phyloP scores from a whole-genome alignment of 768 basidiomycete species.

The Heimioporus sp. region DNA sequence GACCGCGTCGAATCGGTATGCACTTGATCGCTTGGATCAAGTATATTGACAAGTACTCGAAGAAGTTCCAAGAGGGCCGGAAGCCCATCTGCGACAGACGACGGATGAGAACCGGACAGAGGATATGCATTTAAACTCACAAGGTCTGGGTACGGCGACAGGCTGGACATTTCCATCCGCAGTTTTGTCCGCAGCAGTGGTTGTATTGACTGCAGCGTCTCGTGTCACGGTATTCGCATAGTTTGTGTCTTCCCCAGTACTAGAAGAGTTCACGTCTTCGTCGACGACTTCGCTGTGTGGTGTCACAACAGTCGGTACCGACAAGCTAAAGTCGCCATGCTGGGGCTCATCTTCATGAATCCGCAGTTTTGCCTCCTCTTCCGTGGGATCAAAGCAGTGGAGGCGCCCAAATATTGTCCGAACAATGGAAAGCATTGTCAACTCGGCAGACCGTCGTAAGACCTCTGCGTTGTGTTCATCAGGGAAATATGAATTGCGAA shows the following conservation, averaged over 20 bases:
- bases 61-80: constrained; percentile 91
- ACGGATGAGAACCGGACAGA: background rate
- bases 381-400: constrained; percentile 57
- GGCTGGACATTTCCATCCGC: constrained; percentile 36
- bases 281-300: constrained; percentile 19
- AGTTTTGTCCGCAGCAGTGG: background rate
- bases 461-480: constrained; percentile 54
- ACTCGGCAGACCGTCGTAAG: constrained; percentile 82
- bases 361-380: constrained; percentile 66
- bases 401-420: constrained; percentile 78
- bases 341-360: constrained; percentile 48
- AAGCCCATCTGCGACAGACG: constrained; percentile 62
- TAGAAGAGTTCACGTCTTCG: constrained; percentile 10
- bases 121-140: constrained; percentile 8
- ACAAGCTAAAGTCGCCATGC: constrained; percentile 61
- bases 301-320: constrained; percentile 41
- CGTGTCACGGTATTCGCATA: background rate
- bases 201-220: background rate
- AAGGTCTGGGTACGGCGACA: constrained; percentile 19
- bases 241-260: constrained; percentile 7
- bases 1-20: constrained; percentile 96
- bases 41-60: constrained; percentile 90
- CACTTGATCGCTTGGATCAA: constrained; percentile 91
- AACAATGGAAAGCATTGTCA: constrained; percentile 85
- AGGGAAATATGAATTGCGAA: constrained; percentile 6